phyloP scores from a whole-genome alignment of 73 alveolate genomes.

The Paramecium bursaria region DNA sequence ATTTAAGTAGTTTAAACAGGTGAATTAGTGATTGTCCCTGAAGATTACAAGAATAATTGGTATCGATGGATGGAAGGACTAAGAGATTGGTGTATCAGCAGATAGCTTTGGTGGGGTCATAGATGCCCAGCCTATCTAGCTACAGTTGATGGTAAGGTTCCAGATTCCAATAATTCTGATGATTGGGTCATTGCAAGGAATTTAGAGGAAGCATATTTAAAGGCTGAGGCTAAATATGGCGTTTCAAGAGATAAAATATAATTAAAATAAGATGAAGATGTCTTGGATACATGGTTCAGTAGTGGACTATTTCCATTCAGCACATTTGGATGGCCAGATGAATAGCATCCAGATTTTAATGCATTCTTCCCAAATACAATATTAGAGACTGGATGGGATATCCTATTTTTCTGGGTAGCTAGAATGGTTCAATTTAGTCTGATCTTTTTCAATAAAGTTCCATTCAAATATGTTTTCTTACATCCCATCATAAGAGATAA shows the following conservation, averaged over 20 bases:
- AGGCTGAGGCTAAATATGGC: constrained; percentile 87
- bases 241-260: constrained; percentile 56
- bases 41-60: constrained; percentile 88
- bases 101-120: constrained; percentile 99
- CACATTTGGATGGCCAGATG: constrained; percentile 99
- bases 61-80: constrained; percentile 84
- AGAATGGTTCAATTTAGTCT: constrained; percentile 99
- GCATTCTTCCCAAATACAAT: constrained; percentile 96
- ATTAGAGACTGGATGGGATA: constrained; percentile 99
- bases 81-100: constrained; percentile 95
- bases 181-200: constrained; percentile 93
- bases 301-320: constrained; percentile 99
- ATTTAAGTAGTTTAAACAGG: constrained; percentile 85
- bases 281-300: constrained; percentile 99
- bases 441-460: constrained; percentile 94
- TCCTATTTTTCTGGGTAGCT: constrained; percentile 97
- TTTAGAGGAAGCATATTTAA: constrained; percentile 88
- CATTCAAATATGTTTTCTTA: constrained; percentile 95
- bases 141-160: constrained; percentile 86
- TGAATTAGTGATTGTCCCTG: constrained; percentile 88
- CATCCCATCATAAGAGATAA: constrained; percentile 95
- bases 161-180: constrained; percentile 82
- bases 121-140: constrained; percentile 97
- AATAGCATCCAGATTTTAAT: constrained; percentile 86
- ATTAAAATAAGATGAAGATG: constrained; percentile 82